Evolutionary conservation across 2,329 filamentous ascomycete species (phyloP).

Genomic region (Venturia aucupariae): DNA sequence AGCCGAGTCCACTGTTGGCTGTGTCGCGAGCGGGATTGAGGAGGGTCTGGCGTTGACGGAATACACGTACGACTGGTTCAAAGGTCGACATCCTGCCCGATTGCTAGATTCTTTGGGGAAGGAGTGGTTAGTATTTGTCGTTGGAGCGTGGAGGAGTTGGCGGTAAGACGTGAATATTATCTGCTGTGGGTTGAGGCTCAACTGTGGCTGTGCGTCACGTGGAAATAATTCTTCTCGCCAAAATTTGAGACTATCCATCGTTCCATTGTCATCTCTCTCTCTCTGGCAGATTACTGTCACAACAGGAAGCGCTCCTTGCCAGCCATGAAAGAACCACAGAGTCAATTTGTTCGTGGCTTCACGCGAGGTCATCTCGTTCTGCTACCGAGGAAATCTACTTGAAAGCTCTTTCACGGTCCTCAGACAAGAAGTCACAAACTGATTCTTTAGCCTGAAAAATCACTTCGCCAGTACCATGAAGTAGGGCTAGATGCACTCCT

Average conservation of each 20-base stretch:
- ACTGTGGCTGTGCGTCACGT: not conserved
- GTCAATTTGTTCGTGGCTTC: too few relatives aligned
- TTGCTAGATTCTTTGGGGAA: conserved; percentile 13
- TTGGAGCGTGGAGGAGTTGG: not conserved
- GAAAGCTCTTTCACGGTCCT: not conserved
- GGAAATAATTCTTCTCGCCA: not conserved
- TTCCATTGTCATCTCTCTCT: too few relatives aligned
- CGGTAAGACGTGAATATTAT: not conserved
- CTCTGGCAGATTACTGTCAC: too few relatives aligned
- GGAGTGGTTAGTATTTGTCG: conserved; percentile 11
- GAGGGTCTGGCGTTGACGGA: not conserved
- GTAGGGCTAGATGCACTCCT: not conserved
- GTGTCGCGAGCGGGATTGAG: not conserved
- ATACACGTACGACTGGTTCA: conserved; percentile 54
- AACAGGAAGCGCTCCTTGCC: too few relatives aligned
- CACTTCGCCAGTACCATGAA: not conserved
- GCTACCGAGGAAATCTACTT: not conserved
- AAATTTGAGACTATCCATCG: too few relatives aligned
- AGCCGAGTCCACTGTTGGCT: conserved; percentile 20
- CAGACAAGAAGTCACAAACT: not conserved
- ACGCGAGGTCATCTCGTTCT: too few relatives aligned
- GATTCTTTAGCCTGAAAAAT: not conserved
- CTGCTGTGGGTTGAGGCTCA: too few relatives aligned
- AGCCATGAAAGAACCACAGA: too few relatives aligned
- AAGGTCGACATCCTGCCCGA: conserved; percentile 53